A percentile compares a stretch with the other conserved stretches of the same genome.
Conservation (phyloP, 768 basidiomycete genomes). For the Krasilnikovozyma curviuscula region DNA sequence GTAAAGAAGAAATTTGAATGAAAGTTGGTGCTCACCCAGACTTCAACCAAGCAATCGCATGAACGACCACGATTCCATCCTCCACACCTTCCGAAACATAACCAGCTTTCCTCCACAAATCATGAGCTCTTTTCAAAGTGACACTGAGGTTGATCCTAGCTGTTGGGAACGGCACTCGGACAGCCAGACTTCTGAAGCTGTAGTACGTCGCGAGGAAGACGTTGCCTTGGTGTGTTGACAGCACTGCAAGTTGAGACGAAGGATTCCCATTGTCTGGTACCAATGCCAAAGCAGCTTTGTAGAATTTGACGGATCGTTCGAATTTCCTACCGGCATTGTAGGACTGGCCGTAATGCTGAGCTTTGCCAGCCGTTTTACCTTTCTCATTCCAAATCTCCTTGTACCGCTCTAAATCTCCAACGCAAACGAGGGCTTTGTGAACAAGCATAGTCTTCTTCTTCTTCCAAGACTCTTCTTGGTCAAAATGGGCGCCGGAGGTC, state of each 20-base stretch:
- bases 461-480: too few relatives aligned
- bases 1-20: too few relatives aligned
- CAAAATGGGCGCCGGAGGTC: too few relatives aligned
- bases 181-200: constrained; percentile 82
- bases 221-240: constrained; percentile 67
- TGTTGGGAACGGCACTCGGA: constrained; percentile 64
- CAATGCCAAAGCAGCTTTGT: constrained; percentile 64
- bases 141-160: constrained; percentile 67
- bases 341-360: neutral
- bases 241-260: constrained; percentile 86
- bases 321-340: constrained; percentile 26
- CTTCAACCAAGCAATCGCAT: neutral
- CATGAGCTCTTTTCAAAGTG: constrained; percentile 46
- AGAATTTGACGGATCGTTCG: constrained; percentile 55
- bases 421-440: constrained; percentile 71
- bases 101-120: constrained; percentile 28
- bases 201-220: constrained; percentile 59
- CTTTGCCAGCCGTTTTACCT: constrained; percentile 28
- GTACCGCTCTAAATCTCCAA: constrained; percentile 89
- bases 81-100: constrained; percentile 4
- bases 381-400: constrained; percentile 66
- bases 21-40: too few relatives aligned
- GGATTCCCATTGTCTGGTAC: constrained; percentile 74
- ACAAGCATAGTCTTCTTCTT: constrained; percentile 46
- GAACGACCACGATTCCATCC: constrained; percentile 10